Evolutionary conservation across 768 basidiomycete genomes (phyloP).

Genomic region (Termitomyces sp.): DNA sequence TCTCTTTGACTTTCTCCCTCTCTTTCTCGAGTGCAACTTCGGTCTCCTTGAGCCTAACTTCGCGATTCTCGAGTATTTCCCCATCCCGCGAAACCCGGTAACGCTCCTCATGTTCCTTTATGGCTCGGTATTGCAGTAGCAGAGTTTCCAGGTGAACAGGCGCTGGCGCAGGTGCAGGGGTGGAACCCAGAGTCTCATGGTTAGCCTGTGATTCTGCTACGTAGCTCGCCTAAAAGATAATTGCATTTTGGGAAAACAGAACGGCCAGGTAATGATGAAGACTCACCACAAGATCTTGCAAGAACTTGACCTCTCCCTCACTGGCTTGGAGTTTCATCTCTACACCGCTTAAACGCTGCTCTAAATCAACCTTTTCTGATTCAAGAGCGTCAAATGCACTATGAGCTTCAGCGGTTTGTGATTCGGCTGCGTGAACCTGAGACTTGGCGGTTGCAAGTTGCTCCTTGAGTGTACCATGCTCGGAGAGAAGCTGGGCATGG

Average conservation of each 20-base stretch:
- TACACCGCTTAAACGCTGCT: background rate
- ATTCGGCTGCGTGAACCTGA: conserved; percentile 29
- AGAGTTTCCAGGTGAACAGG: conserved; percentile 4
- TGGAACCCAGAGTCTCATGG: background rate
- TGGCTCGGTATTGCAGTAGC: background rate
- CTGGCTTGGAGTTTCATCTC: background rate
- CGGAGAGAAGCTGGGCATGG: conserved; percentile 61
- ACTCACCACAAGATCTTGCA: conserved; percentile 8
- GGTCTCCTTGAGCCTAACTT: background rate
- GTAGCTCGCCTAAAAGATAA: conserved; percentile 5
- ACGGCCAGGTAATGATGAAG: background rate
- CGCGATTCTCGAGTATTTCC: background rate
- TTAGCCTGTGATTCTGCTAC: conserved; percentile 3
- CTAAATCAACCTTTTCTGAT: conserved; percentile 5
- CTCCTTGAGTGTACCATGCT: conserved; percentile 54
- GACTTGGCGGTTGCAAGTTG: conserved; percentile 36
- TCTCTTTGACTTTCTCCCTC: conserved; percentile 7
- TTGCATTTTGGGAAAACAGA: background rate
- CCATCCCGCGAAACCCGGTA: background rate
- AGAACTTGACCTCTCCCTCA: conserved; percentile 5
- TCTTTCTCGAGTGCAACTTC: background rate
- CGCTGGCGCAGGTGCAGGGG: background rate
- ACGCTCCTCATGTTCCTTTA: background rate
- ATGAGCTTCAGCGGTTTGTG: conserved; percentile 21
- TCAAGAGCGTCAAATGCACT: conserved; percentile 7